phyloP scores from a whole-genome alignment of 176 grass and related monocot genomes.

The Cenchrus americanus region DNA sequence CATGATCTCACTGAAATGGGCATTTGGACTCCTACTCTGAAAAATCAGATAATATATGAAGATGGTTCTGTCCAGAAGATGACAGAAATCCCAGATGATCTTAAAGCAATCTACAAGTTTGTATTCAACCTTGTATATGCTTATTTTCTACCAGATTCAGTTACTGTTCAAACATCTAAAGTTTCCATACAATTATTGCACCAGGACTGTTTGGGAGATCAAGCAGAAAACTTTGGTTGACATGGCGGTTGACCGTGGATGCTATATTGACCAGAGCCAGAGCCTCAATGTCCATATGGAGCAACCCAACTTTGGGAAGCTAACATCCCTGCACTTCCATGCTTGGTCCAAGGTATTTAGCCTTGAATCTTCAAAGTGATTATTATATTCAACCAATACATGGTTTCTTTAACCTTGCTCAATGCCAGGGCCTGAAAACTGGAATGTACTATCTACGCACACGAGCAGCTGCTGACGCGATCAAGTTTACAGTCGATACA shows the following conservation, averaged over 20 bases:
- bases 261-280: slow-evolving; percentile 97
- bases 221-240: slow-evolving; percentile 99
- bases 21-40: slow-evolving; percentile 76
- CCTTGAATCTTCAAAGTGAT: background rate
- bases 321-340: slow-evolving; percentile 95
- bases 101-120: slow-evolving; percentile 97
- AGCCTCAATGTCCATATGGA: slow-evolving; percentile 99
- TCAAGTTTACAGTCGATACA: slow-evolving; percentile 96
- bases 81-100: slow-evolving; percentile 75
- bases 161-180: background rate
- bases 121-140: background rate
- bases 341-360: slow-evolving; percentile 90
- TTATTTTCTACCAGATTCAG: background rate
- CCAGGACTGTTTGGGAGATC: slow-evolving; percentile 98
- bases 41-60: slow-evolving; percentile 95
- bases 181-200: slow-evolving; percentile 14
- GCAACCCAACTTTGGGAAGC: slow-evolving; percentile 90
- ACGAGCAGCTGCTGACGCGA: slow-evolving; percentile 88
- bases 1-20: slow-evolving; percentile 98
- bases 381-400: background rate
- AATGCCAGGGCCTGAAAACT: slow-evolving; percentile 87
- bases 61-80: slow-evolving; percentile 91
- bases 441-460: slow-evolving; percentile 98
- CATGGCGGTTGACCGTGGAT: slow-evolving; percentile 96
- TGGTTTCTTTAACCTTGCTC: slow-evolving; percentile 12